phyloP scores from a whole-genome alignment of 805 yeast species.

The Kodamaea hsintzibuensis region DNA sequence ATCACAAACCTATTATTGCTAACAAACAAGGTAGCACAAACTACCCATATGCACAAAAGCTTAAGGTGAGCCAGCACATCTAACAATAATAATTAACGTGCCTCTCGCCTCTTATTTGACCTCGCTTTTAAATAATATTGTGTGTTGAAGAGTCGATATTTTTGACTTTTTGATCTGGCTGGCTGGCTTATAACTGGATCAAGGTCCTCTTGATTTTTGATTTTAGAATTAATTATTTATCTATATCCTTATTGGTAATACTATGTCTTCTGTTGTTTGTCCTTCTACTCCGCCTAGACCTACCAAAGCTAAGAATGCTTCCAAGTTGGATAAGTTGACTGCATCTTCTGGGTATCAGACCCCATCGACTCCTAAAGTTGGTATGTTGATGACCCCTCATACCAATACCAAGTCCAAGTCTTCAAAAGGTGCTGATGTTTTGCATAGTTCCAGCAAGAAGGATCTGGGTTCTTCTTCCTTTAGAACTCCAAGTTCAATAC shows the following conservation, averaged over 20 bases:
- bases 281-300: conserved; percentile 5
- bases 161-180: neutral
- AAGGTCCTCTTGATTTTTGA: neutral
- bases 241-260: too few species aligned
- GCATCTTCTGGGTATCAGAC: neutral
- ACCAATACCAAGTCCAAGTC: neutral
- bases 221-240: neutral
- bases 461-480: neutral
- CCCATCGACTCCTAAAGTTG: conserved; percentile 2
- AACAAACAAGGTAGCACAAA: neutral
- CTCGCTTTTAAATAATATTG: neutral
- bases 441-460: too few species aligned
- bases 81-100: neutral
- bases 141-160: neutral
- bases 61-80: neutral
- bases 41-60: neutral
- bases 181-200: conserved; percentile 6
- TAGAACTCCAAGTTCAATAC: conserved; percentile 10
- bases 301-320: neutral
- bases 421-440: neutral
- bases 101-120: neutral
- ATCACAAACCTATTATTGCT: conserved; percentile 1
- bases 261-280: neutral
- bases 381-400: conserved; percentile 4
- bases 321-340: neutral